Base-by-base conservation (phyloP, 2,329 filamentous ascomycete species). In the Aphanocladium album region DNA sequence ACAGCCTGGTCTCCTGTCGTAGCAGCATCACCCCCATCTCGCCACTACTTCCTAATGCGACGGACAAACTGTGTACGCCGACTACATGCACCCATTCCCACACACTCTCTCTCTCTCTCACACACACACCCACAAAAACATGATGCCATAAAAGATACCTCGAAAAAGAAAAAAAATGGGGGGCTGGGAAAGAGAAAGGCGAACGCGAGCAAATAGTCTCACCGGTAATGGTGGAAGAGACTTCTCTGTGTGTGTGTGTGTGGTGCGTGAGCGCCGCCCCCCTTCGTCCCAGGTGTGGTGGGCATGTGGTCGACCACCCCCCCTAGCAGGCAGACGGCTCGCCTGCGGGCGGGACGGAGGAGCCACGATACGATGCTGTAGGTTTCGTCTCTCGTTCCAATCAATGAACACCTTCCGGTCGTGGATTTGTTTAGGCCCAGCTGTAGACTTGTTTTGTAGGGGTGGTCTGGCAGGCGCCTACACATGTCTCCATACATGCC, bases 301-400 rank as follows among this genome's bases (percentile, higher is more conserved):
- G 43, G 8, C 59, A 61, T 57, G 59, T 61, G 59, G 59, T 19
- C 52, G 46, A 11, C 23, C 37, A 21, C 45, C 30, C 39, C 27
- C 43, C 43, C 23, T 19, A 30, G 30, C 9, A 9, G 30, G 30
- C 30, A 30, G 30, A 30, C 9, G 37, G 35, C 57, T 23, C 45
- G 37, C 47, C 19, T 21, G 50, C 30, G 23, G 37, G 23, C 41
- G 25, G 33, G 45, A 35, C 25, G 35, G 52, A 50, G 41, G 33
- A 23, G 33, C 46, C 14, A 41, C 59, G 59, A 61, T 61, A 61
- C 59, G 59, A 61, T 61, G 59, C 59, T 61, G 59, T 57, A 57
- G 46, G 59, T 51, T 61, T 60, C 41, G 33, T 16, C 35, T 33
- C 16, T 51, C 21, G 25, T 53, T 39, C 39, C 57, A 43, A 25